These are phyloP conservation scores for Syzygium grande DNA, from an alignment of 345 rosid species.

Conservation along the genomic window DNA sequence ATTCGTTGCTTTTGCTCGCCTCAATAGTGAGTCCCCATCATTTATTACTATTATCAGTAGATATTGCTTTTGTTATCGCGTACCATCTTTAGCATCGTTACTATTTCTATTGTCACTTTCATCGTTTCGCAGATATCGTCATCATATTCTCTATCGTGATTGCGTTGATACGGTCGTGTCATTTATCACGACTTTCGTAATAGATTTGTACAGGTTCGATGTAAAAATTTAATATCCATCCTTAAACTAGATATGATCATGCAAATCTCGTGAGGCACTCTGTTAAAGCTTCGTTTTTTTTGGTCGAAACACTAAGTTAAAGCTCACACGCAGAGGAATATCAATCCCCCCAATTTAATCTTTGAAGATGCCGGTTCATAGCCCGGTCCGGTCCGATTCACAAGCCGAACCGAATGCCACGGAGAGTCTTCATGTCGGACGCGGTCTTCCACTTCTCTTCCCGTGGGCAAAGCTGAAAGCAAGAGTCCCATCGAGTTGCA, in stretches of 20 bases:
- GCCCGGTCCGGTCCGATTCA: background rate
- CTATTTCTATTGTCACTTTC: accelerated
- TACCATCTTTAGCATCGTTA: background rate
- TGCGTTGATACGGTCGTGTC: accelerated
- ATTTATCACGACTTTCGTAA: background rate
- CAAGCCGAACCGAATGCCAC: background rate
- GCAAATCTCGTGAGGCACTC: background rate
- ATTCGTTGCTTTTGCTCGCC: background rate
- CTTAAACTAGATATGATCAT: background rate
- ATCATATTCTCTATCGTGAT: too few species aligned
- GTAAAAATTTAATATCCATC: background rate
- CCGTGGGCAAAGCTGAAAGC: background rate
- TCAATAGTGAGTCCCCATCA: background rate
- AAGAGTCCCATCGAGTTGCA: background rate
- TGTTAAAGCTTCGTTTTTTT: too few species aligned
- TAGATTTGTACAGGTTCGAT: background rate
- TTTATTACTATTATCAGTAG: accelerated
- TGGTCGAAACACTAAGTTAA: background rate
- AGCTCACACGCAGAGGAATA: background rate
- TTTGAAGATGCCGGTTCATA: background rate
- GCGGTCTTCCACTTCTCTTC: background rate
- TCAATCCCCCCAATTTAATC: background rate
- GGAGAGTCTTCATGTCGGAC: background rate
- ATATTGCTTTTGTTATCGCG: accelerated
- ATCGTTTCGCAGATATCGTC: accelerated